Base-by-base conservation (phyloP, 169 alveolate genomes). In the Blepharisma undulans region DNA sequence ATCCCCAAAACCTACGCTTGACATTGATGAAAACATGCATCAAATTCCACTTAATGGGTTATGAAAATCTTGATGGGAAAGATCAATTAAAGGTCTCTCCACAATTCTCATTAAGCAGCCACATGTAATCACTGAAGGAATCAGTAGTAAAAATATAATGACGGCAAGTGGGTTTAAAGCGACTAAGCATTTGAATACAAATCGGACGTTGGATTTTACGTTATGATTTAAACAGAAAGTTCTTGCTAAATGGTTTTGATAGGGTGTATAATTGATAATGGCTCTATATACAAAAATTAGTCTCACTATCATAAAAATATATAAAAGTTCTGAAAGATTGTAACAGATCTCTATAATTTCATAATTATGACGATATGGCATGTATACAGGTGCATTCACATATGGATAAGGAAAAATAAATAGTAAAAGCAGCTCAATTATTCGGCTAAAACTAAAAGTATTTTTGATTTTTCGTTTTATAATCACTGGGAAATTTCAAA, bases 1-100 rank as follows among this genome's bases (percentile, higher is more conserved):
- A 77, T 95, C 97, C 61, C 97, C 97, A 89, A 36, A 95, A 18
- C 97, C 97, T n/a, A 95, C 95, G 4, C 96, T 93, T 1, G 95
- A 86, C 93, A 95, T 93, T 19, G 97, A 91, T 12, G 91, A 76
- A 5, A 93, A 92, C 27, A 84, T 88, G 14, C 85, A 36, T 93
- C 95, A 95, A 18, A 72, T 22, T 12, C 79, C 29, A 36, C 22
- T 74, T 34, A 33, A 19, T n/a, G n/a, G 21, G 25, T 72, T 76
- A 18, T 59, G 88, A 76, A 76, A 88, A 21, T 34, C 79, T 29
- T n/a, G 25, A 16, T 88, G 7, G 16, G 87, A 22, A n/a, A 88
- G 27, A 76, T 72, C 33, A 18, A 21, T 72, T 19, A 30, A 59
- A n/a, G 92, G 92, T 10, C 92, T 27, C 48, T 88, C 92, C n/a